A percentile compares a stretch with the other conserved stretches of the same genome.
Evolutionary conservation across 768 basidiomycete genomes (phyloP).

Genomic region (Cubamyces sp.): DNA sequence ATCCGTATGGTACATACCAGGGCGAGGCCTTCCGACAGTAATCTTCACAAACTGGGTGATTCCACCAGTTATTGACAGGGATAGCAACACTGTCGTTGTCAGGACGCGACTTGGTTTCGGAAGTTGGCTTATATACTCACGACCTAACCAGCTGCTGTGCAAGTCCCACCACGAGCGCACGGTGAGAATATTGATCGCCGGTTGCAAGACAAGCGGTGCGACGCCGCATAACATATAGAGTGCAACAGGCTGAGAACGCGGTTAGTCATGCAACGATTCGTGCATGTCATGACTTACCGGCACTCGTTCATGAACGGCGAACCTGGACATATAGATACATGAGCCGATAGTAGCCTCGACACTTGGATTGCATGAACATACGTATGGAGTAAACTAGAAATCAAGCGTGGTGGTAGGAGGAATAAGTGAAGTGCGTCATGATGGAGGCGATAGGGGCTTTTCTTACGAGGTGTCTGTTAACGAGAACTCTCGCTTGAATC

Average conservation of each 20-base stretch:
- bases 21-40: constrained; percentile 88
- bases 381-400: constrained; percentile 41
- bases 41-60: constrained; percentile 87
- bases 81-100: constrained; percentile 59
- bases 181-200: constrained; percentile 69
- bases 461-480: constrained; percentile 75
- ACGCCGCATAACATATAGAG: constrained; percentile 50
- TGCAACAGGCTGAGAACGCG: constrained; percentile 13
- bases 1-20: constrained; percentile 51
- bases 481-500: constrained; percentile 80
- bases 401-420: neutral
- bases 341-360: neutral
- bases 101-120: neutral
- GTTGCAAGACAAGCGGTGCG: constrained; percentile 71
- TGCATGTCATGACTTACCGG: constrained; percentile 51
- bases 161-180: constrained; percentile 89
- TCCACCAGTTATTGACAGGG: constrained; percentile 75
- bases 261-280: neutral
- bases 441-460: neutral
- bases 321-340: constrained; percentile 43
- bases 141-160: constrained; percentile 64
- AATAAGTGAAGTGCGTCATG: neutral
- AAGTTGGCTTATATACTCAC: constrained; percentile 35
- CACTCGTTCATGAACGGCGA: constrained; percentile 75
- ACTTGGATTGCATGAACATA: constrained; percentile 28